Base-by-base conservation (phyloP, 208 protist species). In the Tritrichomonas musculus region DNA sequence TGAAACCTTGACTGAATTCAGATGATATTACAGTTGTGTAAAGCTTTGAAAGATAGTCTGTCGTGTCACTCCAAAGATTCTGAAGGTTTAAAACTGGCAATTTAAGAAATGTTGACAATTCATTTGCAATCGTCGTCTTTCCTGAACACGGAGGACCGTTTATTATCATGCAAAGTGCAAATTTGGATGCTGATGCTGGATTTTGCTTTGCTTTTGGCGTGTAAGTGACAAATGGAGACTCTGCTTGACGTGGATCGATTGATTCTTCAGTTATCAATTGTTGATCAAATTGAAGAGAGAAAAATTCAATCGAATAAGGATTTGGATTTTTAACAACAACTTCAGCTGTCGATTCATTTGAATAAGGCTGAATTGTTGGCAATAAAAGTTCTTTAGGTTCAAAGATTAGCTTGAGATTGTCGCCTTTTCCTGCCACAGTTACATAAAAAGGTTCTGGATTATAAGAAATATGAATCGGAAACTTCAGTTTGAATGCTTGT, bases 151-250 rank as follows among this genome's bases (percentile, higher is more conserved):
- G 77, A 27, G 77, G 0, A 39, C 77, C 77, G 57, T 57, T 47
- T 17, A 88, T 39, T 22, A 88, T 60, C 9, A 88, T 88, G 27
- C 77, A 88, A 57, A 53, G 33, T 39, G 25, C 41, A 36, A 88
- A 88, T 36, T 88, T 88, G 9, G 41, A 57, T 33, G 47, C 77
- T 39, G 33, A 39, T 88, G 47, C 14, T 33, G 77, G 41, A 39
- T 25, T 57, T n/a, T n/a, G n/a, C 27, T 69, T 69, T 27, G 47
- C 77, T 88, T 88, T 88, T 20, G 77, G 77, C 17, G 77, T 88
- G 17, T 88, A 88, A 39, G 77, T 88, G 33, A 88, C 77, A 49
- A 88, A 88, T 53, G 77, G 77, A 39, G 77, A 88, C 17, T 88
- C 77, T 39, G 17, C 17, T 60, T 88, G 14, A 57, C 77, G 44